Base-by-base conservation (phyloP, 306 rosid species). In the Cucumis cinereus region DNA sequence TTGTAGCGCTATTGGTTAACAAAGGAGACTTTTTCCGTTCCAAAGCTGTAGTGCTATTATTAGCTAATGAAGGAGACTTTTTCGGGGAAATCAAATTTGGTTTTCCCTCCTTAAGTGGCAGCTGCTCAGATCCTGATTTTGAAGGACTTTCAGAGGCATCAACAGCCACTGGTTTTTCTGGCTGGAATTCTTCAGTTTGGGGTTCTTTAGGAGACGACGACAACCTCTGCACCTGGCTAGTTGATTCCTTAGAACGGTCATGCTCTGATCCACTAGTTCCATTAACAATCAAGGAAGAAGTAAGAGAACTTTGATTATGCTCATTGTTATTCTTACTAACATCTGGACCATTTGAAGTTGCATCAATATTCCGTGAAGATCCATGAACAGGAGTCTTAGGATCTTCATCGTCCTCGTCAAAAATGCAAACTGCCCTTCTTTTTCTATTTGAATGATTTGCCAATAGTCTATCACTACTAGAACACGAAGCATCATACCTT, bases 311-410 rank as follows among this genome's bases (percentile, higher is more conserved):
- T 79, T 84, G 85, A 52, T 63, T 53, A 22, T 72, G 81, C 72
- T 78, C 83, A 81, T 78, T 81, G 73, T 73, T 82, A 35, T 77
- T 77, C 86, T 84, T 95, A 79, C 43, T 76, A 79, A 78, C 82
- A 75, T 85, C 92, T 58, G 89, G 77, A 70, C 55, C 81, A 80
- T 79, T 41, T 30, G 79, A 58, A 79, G 90, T 79, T 4, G 89
- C 83, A 79, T 84, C 88, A 12, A 83, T 52, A 82, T 57, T 86
- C 81, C 84, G 82, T 30, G 88, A 84, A 81, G 89, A 87, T 68
- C 96, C 98, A 79, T 92, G 93, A 82, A 95, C 83, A 14, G 97
- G 99, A 80, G 99, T 95, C 84, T 90, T 95, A 20, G 96, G 93
- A 6, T 73, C 77, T 78, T 86, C 97, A 11, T 87, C 96, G 14